phyloP scores from a whole-genome alignment of 768 basidiomycete species.

The Symmetrospora coprosmae region DNA sequence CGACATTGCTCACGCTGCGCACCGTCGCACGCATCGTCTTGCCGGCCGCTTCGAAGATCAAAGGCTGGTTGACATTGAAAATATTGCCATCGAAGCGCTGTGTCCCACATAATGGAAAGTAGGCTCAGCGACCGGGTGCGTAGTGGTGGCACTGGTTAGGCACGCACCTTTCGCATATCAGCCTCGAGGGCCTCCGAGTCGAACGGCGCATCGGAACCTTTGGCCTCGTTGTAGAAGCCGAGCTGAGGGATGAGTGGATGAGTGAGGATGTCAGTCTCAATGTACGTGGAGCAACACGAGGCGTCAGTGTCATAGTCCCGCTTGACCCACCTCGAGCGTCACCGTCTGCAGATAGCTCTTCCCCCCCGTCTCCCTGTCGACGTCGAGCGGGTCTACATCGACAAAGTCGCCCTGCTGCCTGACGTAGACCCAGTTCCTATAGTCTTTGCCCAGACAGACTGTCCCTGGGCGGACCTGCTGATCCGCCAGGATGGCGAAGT shows the following conservation, averaged over 20 bases:
- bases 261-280: too few relatives aligned
- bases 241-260: too few relatives aligned
- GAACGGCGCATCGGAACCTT: conserved; percentile 48
- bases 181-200: conserved; percentile 71
- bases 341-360: conserved; percentile 55
- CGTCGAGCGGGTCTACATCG: conserved; percentile 51
- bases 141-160: not conserved
- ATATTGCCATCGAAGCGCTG: conserved; percentile 59
- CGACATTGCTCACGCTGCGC: conserved; percentile 48
- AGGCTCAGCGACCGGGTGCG: too few relatives aligned
- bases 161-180: conserved; percentile 46
- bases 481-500: conserved; percentile 29
- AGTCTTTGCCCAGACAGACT: conserved; percentile 61
- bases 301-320: not conserved
- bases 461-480: conserved; percentile 48
- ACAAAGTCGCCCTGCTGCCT: conserved; percentile 63
- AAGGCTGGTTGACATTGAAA: conserved; percentile 52
- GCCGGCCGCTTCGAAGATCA: conserved; percentile 79
- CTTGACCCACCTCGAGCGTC: conserved; percentile 52
- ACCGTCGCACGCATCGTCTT: conserved; percentile 62
- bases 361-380: conserved; percentile 36
- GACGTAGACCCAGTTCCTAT: conserved; percentile 80
- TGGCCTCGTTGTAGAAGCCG: conserved; percentile 39
- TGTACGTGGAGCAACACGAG: not conserved
- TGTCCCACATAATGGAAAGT: too few relatives aligned